Evolutionary conservation across 805 yeast species (phyloP), one percentile per base, ranked within the genome.

Genomic region (Nakazawaea holstii): DNA sequence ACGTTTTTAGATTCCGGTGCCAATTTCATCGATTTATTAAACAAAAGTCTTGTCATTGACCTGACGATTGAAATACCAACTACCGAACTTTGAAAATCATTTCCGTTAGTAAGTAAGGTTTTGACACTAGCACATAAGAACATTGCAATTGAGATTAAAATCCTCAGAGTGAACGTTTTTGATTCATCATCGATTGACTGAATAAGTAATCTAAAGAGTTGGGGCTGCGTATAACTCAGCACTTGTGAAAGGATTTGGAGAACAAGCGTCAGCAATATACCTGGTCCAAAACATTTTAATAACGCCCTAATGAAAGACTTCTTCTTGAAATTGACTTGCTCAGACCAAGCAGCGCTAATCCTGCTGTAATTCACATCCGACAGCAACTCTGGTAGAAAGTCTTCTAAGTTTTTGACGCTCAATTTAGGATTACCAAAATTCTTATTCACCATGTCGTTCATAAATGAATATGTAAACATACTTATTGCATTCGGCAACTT

Each of bases 401-500:
- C 28, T 17, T 15, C 6, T 11, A 32, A 11, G 35, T 33, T 24
- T 26, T 14, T 8, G 15, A 51, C 54, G 1, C 55, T 48, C 6
- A 67, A 54, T 8, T 62, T 59, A 45, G 64, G 65, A 29, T 67
- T 69, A 14, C 54, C 52, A 40, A 67, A 67, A 1, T 97, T 97
- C 43, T 77, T 77, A 55, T 69, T 76, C 83, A 92, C 88, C 58
- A 94, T 68, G 1, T 76, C 80, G 17, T 89, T 81, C 96, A 92
- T 88, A 98, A 98, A 94, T 26, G 81, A 68, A 62, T 94, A 92
- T 0, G 95, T 83, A 44, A 92, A 68, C 45, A 77, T 71, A 3
- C 95, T 83, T 52, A 92, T 79, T 13, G 89, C 68, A 60, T 91
- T 82, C 13, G 89, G 60, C 1, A 53, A 49, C 4, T 53, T 36